These are phyloP conservation scores for Prunus davidiana DNA, from an alignment of 306 rosid genomes.

Conservation along the genomic window DNA sequence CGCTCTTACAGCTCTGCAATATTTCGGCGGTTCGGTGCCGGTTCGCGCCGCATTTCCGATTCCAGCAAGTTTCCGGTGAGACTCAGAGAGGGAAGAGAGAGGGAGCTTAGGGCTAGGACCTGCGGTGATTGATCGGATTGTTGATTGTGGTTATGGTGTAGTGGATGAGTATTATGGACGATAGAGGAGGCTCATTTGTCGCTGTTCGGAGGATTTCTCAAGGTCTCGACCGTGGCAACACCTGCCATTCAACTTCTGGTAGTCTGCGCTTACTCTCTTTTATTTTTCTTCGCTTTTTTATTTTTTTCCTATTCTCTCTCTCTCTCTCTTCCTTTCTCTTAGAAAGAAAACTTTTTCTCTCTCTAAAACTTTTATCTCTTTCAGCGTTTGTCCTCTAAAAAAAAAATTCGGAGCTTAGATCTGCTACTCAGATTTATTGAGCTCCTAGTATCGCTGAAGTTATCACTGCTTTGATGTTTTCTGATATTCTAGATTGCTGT, in stretches of 20 bases:
- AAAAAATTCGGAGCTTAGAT: conserved; percentile 29
- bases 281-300: conserved; percentile 5
- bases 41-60: conserved; percentile 2
- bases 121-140: conserved; percentile 5
- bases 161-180: conserved; percentile 56
- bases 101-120: neutral
- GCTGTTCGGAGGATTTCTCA: conserved; percentile 97
- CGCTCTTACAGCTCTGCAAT: neutral
- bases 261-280: conserved; percentile 13
- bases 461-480: conserved; percentile 50
- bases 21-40: conserved; percentile 1
- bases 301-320: conserved; percentile 11
- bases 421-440: conserved; percentile 36
- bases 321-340: conserved; percentile 10
- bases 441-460: conserved; percentile 17
- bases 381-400: neutral
- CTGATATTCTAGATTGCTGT: conserved; percentile 52
- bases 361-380: conserved; percentile 5
- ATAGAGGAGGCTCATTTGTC: conserved; percentile 89
- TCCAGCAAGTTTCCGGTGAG: neutral
- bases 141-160: conserved; percentile 14
- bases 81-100: neutral
- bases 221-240: conserved; percentile 78
- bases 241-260: conserved; percentile 91
- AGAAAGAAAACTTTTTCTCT: conserved; percentile 10